Evolutionary conservation across 805 yeast species (phyloP).

Genomic region (Candida gorgasii): DNA sequence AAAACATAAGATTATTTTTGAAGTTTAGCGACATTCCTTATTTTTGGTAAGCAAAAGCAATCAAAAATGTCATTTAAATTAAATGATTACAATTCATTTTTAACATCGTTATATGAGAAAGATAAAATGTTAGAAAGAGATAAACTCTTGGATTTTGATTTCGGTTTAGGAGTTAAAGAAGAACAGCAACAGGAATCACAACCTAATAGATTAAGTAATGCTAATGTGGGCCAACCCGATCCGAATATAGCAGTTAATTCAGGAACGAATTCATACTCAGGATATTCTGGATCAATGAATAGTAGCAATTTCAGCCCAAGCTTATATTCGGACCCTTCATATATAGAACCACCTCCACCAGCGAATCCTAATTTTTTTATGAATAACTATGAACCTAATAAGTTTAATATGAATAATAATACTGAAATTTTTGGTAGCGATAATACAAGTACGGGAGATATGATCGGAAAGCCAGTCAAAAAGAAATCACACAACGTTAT

Average conservation of each 20-base stretch:
- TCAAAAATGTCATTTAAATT: constrained; percentile 26
- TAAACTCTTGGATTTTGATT: constrained; percentile 14
- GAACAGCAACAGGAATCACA: neutral
- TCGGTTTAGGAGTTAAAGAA: constrained; percentile 11
- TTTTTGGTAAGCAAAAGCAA: neutral
- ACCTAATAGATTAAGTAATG: neutral
- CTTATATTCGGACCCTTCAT: constrained; percentile 2
- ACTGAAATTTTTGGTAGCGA: neutral
- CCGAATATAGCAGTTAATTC: neutral
- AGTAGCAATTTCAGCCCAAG: constrained; percentile 4
- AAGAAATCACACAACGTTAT: constrained; percentile 40
- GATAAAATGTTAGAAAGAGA: constrained; percentile 12
- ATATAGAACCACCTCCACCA: constrained; percentile 1
- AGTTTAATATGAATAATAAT: neutral
- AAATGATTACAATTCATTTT: constrained; percentile 31
- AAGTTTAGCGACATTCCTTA: neutral
- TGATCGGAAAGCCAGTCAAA: constrained; percentile 5
- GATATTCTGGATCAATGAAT: neutral
- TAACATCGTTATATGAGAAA: constrained; percentile 26
- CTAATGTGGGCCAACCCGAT: constrained; percentile 4
- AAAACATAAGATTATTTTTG: neutral
- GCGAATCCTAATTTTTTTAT: neutral
- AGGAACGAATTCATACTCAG: neutral
- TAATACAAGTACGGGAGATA: constrained; percentile 1
- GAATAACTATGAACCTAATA: constrained; percentile 1